These are phyloP conservation scores for Gautieria morchelliformis DNA, from an alignment of 768 basidiomycete species.

Conservation along the genomic window DNA sequence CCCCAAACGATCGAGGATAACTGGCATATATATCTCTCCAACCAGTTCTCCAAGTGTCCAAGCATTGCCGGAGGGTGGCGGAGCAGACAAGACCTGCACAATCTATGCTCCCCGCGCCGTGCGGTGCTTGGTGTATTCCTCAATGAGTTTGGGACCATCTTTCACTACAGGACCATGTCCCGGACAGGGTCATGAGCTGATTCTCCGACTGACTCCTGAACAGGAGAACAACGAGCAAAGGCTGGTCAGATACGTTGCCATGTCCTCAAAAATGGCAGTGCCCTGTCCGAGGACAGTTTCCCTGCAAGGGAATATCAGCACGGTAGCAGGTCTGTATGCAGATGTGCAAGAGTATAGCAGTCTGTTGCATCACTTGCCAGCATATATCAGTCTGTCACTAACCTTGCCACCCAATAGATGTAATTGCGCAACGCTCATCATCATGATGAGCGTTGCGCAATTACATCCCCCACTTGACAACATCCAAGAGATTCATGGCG, in stretches of 20 bases:
- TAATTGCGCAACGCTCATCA: too few relatives aligned
- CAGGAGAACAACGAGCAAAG: constrained; percentile 47
- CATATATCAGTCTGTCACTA: too few relatives aligned
- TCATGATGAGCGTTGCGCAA: too few relatives aligned
- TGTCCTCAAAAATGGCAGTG: constrained; percentile 81
- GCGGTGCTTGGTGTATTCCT: constrained; percentile 71
- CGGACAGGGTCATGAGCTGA: constrained; percentile 50
- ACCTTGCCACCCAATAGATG: too few relatives aligned
- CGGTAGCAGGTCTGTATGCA: too few relatives aligned
- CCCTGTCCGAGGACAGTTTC: too few relatives aligned
- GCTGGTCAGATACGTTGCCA: constrained; percentile 57
- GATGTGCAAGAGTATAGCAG: too few relatives aligned
- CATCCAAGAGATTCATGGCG: too few relatives aligned
- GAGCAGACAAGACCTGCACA: too few relatives aligned
- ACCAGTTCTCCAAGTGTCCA: constrained; percentile 67
- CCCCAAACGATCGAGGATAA: constrained; percentile 64
- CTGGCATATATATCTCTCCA: constrained; percentile 53
- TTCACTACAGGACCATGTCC: constrained; percentile 77
- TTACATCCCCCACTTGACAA: too few relatives aligned
- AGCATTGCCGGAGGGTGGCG: constrained; percentile 20
- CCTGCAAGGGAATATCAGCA: too few relatives aligned
- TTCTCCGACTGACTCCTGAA: constrained; percentile 12
- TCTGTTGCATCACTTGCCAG: too few relatives aligned
- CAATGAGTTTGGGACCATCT: constrained; percentile 52
- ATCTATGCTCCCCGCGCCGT: constrained; percentile 76